Percentiles rank a stretch among this genome's conserved stretches.
These are phyloP conservation scores for Exophiala calicioides DNA, from an alignment of 2,329 filamentous ascomycete species.

Conservation along the genomic window DNA sequence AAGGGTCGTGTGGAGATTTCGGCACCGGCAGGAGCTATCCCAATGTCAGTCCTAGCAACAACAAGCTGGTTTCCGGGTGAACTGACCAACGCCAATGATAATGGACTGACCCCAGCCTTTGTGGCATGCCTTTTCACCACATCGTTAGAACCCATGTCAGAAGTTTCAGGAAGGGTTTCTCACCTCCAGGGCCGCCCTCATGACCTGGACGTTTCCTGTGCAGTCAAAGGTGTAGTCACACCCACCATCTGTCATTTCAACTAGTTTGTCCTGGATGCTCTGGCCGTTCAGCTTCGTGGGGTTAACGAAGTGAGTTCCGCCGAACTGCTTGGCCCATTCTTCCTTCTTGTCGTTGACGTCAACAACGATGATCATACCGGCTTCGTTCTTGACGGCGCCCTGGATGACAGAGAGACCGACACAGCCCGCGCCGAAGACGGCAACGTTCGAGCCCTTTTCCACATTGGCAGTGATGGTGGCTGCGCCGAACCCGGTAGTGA, in stretches of 20 bases:
- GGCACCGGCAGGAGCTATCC: slow-evolving; percentile 27
- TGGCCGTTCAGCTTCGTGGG: slow-evolving; percentile 75
- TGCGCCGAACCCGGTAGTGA: slow-evolving; percentile 97
- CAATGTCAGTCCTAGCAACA: not conserved
- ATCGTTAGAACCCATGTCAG: not conserved
- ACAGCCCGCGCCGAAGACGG: slow-evolving; percentile 92
- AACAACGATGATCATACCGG: slow-evolving; percentile 63
- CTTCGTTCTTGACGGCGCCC: slow-evolving; percentile 82
- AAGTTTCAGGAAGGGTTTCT: not conserved
- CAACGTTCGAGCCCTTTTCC: slow-evolving; percentile 84
- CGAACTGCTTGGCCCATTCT: slow-evolving; percentile 90
- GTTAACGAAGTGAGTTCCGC: slow-evolving; percentile 96
- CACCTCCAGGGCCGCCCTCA: slow-evolving; percentile 75
- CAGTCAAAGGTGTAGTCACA: slow-evolving; percentile 99
- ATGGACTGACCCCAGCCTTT: slow-evolving; percentile 99
- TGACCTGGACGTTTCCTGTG: slow-evolving; percentile 94
- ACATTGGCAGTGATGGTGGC: slow-evolving; percentile 90
- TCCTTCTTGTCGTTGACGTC: slow-evolving; percentile 89
- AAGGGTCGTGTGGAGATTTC: slow-evolving; percentile 64
- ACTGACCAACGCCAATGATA: slow-evolving; percentile 83
- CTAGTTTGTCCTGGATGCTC: slow-evolving; percentile 85
- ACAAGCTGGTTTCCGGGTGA: not conserved
- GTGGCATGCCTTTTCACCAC: slow-evolving; percentile 83
- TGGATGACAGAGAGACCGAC: slow-evolving; percentile 95
- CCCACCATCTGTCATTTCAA: slow-evolving; percentile 97